Evolutionary conservation across 2,329 filamentous ascomycete genomes (phyloP), one percentile per base, ranked within the genome.

Genomic region (Botryotinia convoluta): DNA sequence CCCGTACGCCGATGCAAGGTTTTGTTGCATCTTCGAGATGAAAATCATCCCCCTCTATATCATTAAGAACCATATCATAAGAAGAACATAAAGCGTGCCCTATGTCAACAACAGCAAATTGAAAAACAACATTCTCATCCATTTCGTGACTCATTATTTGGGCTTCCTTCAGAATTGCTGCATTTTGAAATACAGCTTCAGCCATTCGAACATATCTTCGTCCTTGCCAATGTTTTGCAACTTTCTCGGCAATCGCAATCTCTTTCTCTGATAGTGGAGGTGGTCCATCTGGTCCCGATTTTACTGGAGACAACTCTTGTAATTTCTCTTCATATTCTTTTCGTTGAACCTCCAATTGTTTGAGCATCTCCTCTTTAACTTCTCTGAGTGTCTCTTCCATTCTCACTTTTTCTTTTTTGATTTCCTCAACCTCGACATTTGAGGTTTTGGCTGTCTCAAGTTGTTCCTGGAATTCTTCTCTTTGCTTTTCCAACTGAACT

Each of bases 81-180:
- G 95, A 97, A 4, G 96, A 99, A 78, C 92, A 95, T 77, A 97
- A 88, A 35, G 90, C 91, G 79, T 99, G 95, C 1, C 96, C 96
- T 75, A 92, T 86, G 79, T 98, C 95, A 45, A 98, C 90, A 72
- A 98, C 91, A 20, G 93, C 92, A 81, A 98, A 99, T 82, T 99
- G 96, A 81, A 99, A 98, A 32, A 95, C 91, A 14, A 98, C 93
- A 76, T 90, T 90, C 81, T 98, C 96, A 77, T 96, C 93, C 84
- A 99, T 92, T 79, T 97, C 93, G 78, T 97, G 95, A 84, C 95
- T 97, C 93, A 99, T 96, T 74, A 99, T 91, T 80, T 99, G 96
- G 1, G 96, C 96, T 83, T 99, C 96, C 81, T 99, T 99, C 74
- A 99, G 83, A 42, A 91, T 89, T 12, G 93, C 90, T 4, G 95